Evolutionary conservation across 441 rosid species (phyloP).

Genomic region (Populus hybrid): DNA sequence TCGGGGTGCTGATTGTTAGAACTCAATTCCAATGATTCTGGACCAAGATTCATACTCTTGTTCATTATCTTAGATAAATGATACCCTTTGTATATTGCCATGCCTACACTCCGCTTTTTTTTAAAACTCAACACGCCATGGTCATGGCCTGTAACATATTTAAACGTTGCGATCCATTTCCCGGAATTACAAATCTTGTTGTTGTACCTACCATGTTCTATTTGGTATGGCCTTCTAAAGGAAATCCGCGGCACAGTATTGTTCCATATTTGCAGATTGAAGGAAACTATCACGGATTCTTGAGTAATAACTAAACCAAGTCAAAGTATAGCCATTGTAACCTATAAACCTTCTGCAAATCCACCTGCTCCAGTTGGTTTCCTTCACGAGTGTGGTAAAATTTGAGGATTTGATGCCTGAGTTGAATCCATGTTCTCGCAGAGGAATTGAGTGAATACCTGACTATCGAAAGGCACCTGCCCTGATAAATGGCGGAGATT

Average conservation of each 20-base stretch:
- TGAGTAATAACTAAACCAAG: not conserved
- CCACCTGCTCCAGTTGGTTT: not conserved
- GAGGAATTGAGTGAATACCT: not conserved
- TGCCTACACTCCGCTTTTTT: not conserved
- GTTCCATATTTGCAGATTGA: not conserved
- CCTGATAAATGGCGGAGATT: not conserved
- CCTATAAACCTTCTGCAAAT: not conserved
- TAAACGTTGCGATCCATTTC: not conserved
- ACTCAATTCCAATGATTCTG: too few relatives aligned
- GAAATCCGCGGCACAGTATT: not conserved
- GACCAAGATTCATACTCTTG: too few relatives aligned
- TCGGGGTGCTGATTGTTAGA: not conserved
- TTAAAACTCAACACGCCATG: not conserved
- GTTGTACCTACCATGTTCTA: not conserved
- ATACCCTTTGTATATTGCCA: not conserved
- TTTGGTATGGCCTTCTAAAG: too few relatives aligned
- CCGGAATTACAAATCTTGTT: not conserved
- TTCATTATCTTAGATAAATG: too few relatives aligned
- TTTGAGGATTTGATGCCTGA: not conserved
- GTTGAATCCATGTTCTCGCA: not conserved
- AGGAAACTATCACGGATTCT: not conserved
- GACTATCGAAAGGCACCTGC: not conserved
- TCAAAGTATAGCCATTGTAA: not conserved
- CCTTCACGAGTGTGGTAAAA: not conserved
- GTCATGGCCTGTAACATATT: not conserved